These are phyloP conservation scores for sorghum (Sorghum bicolor) DNA, from an alignment of 176 grass and related monocot genomes.

Conservation along the genomic window DNA sequence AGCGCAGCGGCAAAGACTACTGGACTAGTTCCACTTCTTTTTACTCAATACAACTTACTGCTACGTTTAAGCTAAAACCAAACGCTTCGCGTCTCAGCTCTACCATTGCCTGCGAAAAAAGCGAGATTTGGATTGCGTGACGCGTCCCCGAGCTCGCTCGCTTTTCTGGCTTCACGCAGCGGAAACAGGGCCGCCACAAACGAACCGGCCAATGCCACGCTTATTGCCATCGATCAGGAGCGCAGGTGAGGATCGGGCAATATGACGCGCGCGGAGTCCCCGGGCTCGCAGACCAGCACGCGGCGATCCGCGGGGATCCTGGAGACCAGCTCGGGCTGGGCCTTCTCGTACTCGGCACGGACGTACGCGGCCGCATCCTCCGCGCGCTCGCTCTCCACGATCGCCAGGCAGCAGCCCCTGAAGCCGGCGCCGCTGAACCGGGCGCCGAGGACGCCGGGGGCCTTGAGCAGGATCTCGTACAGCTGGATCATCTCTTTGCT, in stretches of 20 bases:
- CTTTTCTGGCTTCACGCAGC: no score
- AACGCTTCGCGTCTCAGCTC: no score
- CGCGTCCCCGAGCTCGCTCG: no score
- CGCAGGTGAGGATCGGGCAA: conserved; percentile 1
- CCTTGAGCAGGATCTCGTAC: conserved; percentile 85
- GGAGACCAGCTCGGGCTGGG: conserved; percentile 62
- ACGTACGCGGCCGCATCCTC: conserved; percentile 68
- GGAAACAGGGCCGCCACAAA: not conserved
- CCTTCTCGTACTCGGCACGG: conserved; percentile 57
- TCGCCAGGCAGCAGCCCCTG: conserved; percentile 88
- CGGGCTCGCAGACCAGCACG: conserved; percentile 74
- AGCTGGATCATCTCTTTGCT: conserved; percentile 91
- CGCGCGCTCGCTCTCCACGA: conserved; percentile 43
- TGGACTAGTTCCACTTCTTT: no score
- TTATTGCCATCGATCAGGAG: conserved; percentile 15
- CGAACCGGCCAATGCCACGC: not conserved
- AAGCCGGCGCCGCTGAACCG: conserved; percentile 96
- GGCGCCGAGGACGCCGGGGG: conserved; percentile 75
- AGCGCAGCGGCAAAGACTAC: no score
- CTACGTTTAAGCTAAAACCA: no score
- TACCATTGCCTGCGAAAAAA: no score
- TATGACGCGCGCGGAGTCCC: conserved; percentile 56
- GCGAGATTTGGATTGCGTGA: no score
- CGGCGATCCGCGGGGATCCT: conserved; percentile 52
- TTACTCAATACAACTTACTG: no score